phyloP scores from a whole-genome alignment of 2,329 filamentous ascomycete genomes.

The Ceratocystiopsis minuta region DNA sequence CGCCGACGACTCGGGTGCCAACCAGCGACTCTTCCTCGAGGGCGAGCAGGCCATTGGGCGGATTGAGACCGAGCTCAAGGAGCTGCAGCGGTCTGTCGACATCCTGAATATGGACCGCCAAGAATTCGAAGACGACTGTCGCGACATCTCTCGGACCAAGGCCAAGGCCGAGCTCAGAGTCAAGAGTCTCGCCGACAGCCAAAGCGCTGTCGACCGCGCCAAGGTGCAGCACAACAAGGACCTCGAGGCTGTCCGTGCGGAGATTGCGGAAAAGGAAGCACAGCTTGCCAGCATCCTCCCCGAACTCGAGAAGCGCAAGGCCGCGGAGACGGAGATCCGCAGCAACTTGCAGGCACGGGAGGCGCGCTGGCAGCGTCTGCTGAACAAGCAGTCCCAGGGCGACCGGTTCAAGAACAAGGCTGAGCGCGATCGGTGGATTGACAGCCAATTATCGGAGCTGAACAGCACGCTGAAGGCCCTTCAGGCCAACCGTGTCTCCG shows the following conservation, averaged over 20 bases:
- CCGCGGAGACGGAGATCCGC: slow-evolving; percentile 53
- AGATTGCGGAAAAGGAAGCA: slow-evolving; percentile 58
- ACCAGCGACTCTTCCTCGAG: slow-evolving; percentile 55
- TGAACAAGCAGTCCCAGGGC: slow-evolving; percentile 81
- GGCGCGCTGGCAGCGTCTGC: slow-evolving; percentile 56
- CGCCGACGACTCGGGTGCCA: slow-evolving; percentile 68
- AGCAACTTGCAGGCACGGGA: slow-evolving; percentile 60
- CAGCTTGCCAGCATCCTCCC: slow-evolving; percentile 64
- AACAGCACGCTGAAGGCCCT: slow-evolving; percentile 59
- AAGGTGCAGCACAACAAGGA: slow-evolving; percentile 54
- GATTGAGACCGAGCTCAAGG: slow-evolving; percentile 62
- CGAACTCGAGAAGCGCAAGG: slow-evolving; percentile 53
- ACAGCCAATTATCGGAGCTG: slow-evolving; percentile 62
- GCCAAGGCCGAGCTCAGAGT: slow-evolving; percentile 77
- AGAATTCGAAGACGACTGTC: slow-evolving; percentile 78
- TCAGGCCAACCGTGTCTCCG: slow-evolving; percentile 70
- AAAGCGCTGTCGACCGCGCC: slow-evolving; percentile 57
- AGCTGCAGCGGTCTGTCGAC: slow-evolving; percentile 66
- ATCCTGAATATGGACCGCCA: slow-evolving; percentile 68
- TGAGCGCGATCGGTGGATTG: slow-evolving; percentile 72
- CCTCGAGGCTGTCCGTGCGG: slow-evolving; percentile 50
- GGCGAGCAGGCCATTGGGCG: slow-evolving; percentile 63
- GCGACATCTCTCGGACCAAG: slow-evolving; percentile 58
- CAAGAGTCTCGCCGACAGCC: slow-evolving; percentile 67
- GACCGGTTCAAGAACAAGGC: slow-evolving; percentile 75